These are phyloP conservation scores for Oryza nivara DNA, from an alignment of 176 grass and related monocot genomes.

Conservation along the genomic window DNA sequence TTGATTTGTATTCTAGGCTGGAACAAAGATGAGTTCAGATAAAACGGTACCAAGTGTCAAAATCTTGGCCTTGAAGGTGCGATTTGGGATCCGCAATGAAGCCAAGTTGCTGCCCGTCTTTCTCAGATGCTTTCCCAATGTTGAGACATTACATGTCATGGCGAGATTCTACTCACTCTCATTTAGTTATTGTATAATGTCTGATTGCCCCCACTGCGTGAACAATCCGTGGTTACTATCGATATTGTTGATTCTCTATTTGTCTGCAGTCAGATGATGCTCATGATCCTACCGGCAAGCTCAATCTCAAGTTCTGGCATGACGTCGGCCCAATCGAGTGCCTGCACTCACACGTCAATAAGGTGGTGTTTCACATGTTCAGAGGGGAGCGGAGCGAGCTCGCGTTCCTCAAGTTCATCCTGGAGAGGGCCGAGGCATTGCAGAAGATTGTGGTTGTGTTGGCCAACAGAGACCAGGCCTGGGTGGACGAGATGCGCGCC, in stretches of 20 bases:
- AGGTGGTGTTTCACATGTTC: slow-evolving; percentile 42
- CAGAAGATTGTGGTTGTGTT: slow-evolving; percentile 45
- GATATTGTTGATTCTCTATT: neutral
- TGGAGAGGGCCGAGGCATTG: slow-evolving; percentile 38
- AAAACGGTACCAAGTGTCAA: slow-evolving; percentile 41
- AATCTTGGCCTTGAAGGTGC: slow-evolving; percentile 41
- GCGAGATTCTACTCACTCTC: neutral
- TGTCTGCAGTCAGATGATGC: slow-evolving; percentile 39
- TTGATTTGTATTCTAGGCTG: slow-evolving; percentile 27
- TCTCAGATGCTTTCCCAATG: slow-evolving; percentile 53
- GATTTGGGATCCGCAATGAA: slow-evolving; percentile 29
- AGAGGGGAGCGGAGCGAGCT: slow-evolving; percentile 37
- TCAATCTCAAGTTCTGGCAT: slow-evolving; percentile 56
- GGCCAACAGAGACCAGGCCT: slow-evolving; percentile 37
- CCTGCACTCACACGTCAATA: slow-evolving; percentile 39
- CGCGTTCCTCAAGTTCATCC: slow-evolving; percentile 39
- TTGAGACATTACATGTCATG: slow-evolving; percentile 40
- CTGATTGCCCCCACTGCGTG: neutral
- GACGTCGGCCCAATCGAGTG: slow-evolving; percentile 33
- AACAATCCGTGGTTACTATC: neutral
- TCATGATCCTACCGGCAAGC: slow-evolving; percentile 40
- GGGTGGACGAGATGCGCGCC: slow-evolving; percentile 4
- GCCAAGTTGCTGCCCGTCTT: slow-evolving; percentile 26
- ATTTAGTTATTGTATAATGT: neutral
- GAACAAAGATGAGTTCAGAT: slow-evolving; percentile 12